Base-by-base conservation (phyloP, 148 eudicot genomes). In the Agrostemma githago region DNA sequence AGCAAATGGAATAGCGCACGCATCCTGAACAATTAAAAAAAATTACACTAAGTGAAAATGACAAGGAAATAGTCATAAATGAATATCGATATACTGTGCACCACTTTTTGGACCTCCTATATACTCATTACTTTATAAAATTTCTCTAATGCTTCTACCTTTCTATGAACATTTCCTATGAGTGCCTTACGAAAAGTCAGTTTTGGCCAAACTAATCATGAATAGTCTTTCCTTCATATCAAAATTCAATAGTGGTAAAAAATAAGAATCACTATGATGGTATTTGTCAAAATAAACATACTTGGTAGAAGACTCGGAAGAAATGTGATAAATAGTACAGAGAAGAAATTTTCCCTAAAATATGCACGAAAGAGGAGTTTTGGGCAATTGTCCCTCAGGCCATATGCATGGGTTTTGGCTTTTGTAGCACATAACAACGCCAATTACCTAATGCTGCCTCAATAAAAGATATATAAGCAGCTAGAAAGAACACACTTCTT, bases 1-100 rank as follows among this genome's bases (percentile, higher is more conserved):
- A 82, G 97, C 97, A 84, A 94, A 94, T 76, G 98, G 97, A 74
- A 94, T 91, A 5, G 88, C 96, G 80, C 93, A 85, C 66, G 97
- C 93, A 78, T 94, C 97, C 99, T 95, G 89, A 83, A 75, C 66
- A 65, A 41, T 61, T 21, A 21, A 43, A 57, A 39, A 79, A 16
- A 71, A 56, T 39, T 26, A 73, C 11, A 51, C 7, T 15, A 26
- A 64, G 56, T 56, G 73, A 64, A 73, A 39, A 4, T 11, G 57
- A 19, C 57, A 58, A 37, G 46, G 10, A 69, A 56, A 19, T n/a
- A 44, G 34, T 16, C 56, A 51, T 51, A 51, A 51, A 11, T 2
- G 54, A 51, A 51, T 48, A 12, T 15, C 14, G 3, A 51, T 51
- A n/a, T n/a, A n/a, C n/a, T 51, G 14, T 51, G 9, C 56, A 48